Conservation (phyloP, 768 basidiomycete species). For the Leccinum variicolor region DNA sequence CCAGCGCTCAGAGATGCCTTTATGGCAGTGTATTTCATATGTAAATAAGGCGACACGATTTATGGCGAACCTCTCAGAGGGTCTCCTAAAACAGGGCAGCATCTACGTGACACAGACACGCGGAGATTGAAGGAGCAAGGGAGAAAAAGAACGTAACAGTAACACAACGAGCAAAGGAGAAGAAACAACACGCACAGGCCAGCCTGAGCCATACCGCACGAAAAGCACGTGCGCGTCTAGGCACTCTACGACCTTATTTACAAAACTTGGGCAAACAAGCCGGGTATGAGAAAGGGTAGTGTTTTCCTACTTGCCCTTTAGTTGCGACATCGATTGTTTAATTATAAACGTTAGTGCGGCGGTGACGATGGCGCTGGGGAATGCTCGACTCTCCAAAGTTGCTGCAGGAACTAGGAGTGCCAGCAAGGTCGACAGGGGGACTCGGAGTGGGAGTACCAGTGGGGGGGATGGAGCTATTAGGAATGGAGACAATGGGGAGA, state of each 20-base stretch:
- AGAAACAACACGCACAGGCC: background rate
- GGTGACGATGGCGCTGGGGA: constrained; percentile 1
- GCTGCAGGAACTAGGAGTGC: background rate
- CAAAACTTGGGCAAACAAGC: background rate
- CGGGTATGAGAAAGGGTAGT: background rate
- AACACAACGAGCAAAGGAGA: background rate
- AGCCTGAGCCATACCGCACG: background rate
- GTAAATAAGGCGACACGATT: background rate
- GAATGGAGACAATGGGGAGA: background rate
- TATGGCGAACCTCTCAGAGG: background rate
- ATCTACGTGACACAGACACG: constrained; percentile 1
- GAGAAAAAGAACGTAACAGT: background rate
- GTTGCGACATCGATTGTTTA: background rate
- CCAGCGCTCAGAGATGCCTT: background rate
- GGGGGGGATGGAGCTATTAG: background rate
- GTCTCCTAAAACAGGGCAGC: background rate
- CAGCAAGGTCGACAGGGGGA: background rate
- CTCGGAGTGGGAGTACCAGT: background rate
- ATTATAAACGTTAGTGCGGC: background rate
- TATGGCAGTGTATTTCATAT: background rate
- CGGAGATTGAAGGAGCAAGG: background rate
- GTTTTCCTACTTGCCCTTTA: background rate
- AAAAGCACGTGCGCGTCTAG: background rate
- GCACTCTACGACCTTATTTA: background rate
- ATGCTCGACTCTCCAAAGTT: background rate